phyloP scores from a whole-genome alignment of 768 basidiomycete species.

The Xerocomus potaroensis region DNA sequence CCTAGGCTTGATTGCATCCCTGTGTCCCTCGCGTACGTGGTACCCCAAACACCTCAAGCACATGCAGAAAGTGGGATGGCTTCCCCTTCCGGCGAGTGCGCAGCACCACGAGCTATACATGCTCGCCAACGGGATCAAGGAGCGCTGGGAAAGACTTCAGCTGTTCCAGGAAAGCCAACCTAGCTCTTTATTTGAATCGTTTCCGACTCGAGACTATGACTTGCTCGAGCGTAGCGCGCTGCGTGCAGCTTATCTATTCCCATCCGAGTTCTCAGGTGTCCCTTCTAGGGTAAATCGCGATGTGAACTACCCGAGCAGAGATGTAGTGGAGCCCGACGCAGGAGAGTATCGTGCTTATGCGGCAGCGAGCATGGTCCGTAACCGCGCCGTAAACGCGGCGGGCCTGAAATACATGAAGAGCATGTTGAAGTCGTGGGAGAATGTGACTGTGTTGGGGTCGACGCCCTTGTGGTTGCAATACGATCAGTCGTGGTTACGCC shows the following conservation, averaged over 20 bases:
- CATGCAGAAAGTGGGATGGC: constrained; percentile 15
- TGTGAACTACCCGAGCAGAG: constrained; percentile 7
- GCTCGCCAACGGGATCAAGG: constrained; percentile 19
- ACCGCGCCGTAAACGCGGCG: not conserved
- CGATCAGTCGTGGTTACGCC: constrained; percentile 20
- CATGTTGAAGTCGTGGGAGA: not conserved
- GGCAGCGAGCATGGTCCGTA: constrained; percentile 1
- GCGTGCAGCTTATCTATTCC: constrained; percentile 14
- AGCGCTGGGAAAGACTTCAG: constrained; percentile 9
- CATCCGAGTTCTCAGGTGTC: constrained; percentile 1
- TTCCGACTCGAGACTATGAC: constrained; percentile 9
- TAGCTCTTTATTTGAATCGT: constrained; percentile 4
- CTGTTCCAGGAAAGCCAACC: constrained; percentile 3
- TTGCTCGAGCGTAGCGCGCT: constrained; percentile 15
- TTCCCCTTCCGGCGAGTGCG: constrained; percentile 1
- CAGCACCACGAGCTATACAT: constrained; percentile 7
- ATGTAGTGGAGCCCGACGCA: not conserved
- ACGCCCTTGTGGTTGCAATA: constrained; percentile 8
- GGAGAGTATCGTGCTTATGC: constrained; percentile 10
- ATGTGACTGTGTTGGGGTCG: not conserved
- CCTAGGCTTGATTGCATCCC: constrained; percentile 28
- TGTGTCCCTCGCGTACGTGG: constrained; percentile 34
- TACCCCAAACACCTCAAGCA: constrained; percentile 33
- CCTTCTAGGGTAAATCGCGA: not conserved
- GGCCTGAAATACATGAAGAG: not conserved